Conservation (phyloP, 2,329 filamentous ascomycete species). For the Sporothrix dimorphospora region DNA sequence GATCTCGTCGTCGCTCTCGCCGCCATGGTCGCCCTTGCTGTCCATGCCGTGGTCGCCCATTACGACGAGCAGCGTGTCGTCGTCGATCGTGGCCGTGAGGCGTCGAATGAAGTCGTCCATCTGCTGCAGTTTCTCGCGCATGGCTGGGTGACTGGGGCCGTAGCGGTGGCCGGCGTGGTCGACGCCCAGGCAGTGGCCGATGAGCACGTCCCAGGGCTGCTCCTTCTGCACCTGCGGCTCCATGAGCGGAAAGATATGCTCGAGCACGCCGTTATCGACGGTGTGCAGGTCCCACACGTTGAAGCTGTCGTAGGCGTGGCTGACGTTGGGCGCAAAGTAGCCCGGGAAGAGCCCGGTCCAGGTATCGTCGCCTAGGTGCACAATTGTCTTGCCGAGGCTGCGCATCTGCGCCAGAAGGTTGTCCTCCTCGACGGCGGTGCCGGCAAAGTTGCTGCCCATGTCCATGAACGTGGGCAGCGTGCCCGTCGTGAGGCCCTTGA, state of each 20-base stretch:
- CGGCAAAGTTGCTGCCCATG: conserved; percentile 91
- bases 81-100: conserved; percentile 73
- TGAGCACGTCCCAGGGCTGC: conserved; percentile 84
- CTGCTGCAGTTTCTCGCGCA: conserved; percentile 86
- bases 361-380: conserved; percentile 96
- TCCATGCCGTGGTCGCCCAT: conserved; percentile 99
- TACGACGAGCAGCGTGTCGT: conserved; percentile 85
- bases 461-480: conserved; percentile 95
- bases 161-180: conserved; percentile 97
- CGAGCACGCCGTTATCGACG: conserved; percentile 90
- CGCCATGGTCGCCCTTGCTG: conserved; percentile 94
- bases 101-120: conserved; percentile 82
- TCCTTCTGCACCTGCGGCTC: conserved; percentile 55
- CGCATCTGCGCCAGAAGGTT: conserved; percentile 69
- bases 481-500: conserved; percentile 94
- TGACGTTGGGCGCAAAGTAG: conserved; percentile 88
- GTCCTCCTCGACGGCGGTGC: conserved; percentile 94
- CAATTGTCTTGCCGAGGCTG: conserved; percentile 71
- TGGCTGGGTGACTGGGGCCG: conserved; percentile 88
- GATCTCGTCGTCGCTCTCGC: conserved; percentile 94
- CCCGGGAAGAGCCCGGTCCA: conserved; percentile 92
- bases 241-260: conserved; percentile 86
- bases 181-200: conserved; percentile 92
- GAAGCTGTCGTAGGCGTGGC: conserved; percentile 90
- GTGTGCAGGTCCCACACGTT: conserved; percentile 98